These are phyloP conservation scores for Limonomyces culmigenus DNA, from an alignment of 1,284 basidiomycete species.

Conservation along the genomic window DNA sequence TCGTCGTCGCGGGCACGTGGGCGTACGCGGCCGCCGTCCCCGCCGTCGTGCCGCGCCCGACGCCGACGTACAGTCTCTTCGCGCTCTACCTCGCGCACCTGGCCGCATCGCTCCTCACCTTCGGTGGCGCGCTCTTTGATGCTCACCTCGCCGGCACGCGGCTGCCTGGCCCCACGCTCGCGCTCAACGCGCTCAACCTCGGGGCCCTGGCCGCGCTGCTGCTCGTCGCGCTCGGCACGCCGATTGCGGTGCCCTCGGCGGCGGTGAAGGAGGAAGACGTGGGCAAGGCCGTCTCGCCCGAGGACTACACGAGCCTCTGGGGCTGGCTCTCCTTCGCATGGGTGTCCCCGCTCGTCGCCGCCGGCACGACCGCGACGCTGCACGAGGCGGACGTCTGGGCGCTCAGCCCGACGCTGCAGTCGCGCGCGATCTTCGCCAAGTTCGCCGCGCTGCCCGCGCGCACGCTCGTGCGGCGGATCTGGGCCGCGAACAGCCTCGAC, in stretches of 20 bases:
- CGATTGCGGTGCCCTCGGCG: constrained; percentile 33
- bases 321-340: constrained; percentile 72
- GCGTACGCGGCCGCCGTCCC: constrained; percentile 33
- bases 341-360: constrained; percentile 51
- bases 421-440: constrained; percentile 46
- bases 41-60: constrained; percentile 20
- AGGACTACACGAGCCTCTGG: constrained; percentile 64
- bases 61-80: constrained; percentile 37
- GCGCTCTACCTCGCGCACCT: constrained; percentile 28
- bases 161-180: constrained; percentile 15
- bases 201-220: constrained; percentile 15
- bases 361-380: constrained; percentile 41
- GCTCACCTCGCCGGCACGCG: constrained; percentile 19
- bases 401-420: constrained; percentile 52
- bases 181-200: constrained; percentile 22
- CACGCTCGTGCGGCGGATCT: constrained; percentile 39
- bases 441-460: constrained; percentile 30
- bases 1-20: constrained; percentile 35
- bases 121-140: constrained; percentile 33
- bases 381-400: constrained; percentile 57
- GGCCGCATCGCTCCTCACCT: constrained; percentile 19
- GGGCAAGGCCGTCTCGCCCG: constrained; percentile 30
- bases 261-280: constrained; percentile 35
- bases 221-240: constrained; percentile 26
- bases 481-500: constrained; percentile 58